Conservation (phyloP, 257 asterid genomes). For the Rhazya stricta region DNA sequence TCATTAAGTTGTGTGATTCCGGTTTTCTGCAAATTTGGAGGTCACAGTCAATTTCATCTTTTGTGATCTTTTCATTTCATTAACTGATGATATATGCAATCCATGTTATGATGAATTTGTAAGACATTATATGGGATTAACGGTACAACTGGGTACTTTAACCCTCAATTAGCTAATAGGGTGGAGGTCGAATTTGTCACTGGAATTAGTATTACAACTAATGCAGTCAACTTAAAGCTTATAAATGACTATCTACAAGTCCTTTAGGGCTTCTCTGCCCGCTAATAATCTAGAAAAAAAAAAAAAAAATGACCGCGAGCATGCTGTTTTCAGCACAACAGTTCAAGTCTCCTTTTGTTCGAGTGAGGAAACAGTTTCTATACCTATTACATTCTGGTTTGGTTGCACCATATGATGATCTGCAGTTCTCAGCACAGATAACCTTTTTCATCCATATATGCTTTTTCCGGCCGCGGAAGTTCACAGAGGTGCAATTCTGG, state of each 20-base stretch:
- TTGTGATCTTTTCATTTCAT: not conserved
- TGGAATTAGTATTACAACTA: not conserved
- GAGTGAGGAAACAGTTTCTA: constrained; percentile 8
- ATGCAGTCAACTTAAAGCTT: not conserved
- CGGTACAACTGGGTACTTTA: not conserved
- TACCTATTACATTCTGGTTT: not conserved
- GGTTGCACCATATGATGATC: not conserved
- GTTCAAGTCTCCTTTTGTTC: not conserved
- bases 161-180: not conserved
- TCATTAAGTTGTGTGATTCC: not conserved
- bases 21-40: not conserved
- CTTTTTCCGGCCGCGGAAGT: not conserved
- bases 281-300: not conserved
- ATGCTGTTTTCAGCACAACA: not conserved
- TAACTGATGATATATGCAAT: not conserved
- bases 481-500: not conserved
- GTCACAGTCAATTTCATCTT: not conserved
- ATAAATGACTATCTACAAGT: not conserved
- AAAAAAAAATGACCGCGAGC: not conserved
- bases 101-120: not conserved
- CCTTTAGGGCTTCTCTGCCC: not conserved
- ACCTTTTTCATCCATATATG: not conserved
- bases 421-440: not conserved
- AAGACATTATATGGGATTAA: not conserved
- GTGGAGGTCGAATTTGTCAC: not conserved